Percentiles rank a stretch among this genome's conserved stretches.
Evolutionary conservation across 164 flowering plant species (phyloP).

Genomic region (Umbilicus rupestris): DNA sequence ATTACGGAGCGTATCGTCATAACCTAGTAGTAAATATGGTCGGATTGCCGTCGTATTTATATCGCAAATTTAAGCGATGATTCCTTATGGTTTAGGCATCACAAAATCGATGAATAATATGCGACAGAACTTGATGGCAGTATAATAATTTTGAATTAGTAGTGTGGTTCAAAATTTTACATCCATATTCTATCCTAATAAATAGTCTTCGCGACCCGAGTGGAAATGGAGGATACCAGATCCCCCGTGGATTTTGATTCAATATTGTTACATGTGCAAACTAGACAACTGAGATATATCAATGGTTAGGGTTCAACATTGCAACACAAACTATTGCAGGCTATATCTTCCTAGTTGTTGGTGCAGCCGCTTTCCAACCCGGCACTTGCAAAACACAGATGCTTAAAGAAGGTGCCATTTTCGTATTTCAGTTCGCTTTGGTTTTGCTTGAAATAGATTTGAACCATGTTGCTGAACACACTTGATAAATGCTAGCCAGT

Average conservation of each 20-base stretch:
- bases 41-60: too few relatives aligned
- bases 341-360: slow-evolving; percentile 69
- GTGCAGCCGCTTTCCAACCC: slow-evolving; percentile 65
- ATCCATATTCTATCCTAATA: slow-evolving; percentile 72
- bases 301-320: slow-evolving; percentile 93
- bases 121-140: too few relatives aligned
- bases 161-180: slow-evolving; percentile 85
- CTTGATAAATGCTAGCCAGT: too few relatives aligned
- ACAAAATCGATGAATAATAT: too few relatives aligned
- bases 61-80: too few relatives aligned
- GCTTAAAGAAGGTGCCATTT: slow-evolving; percentile 74
- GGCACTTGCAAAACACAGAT: slow-evolving; percentile 88
- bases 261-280: slow-evolving; percentile 93
- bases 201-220: slow-evolving; percentile 54
- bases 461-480: too few relatives aligned
- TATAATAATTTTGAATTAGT: too few relatives aligned
- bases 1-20: too few relatives aligned
- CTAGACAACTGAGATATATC: slow-evolving; percentile 94
- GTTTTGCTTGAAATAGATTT: too few relatives aligned
- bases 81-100: too few relatives aligned
- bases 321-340: slow-evolving; percentile 98
- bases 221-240: slow-evolving; percentile 86
- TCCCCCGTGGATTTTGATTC: slow-evolving; percentile 85
- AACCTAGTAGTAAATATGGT: too few relatives aligned
- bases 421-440: too few relatives aligned